Base-by-base conservation (phyloP, 176 grass and related monocot species). In the Cocos nucifera region DNA sequence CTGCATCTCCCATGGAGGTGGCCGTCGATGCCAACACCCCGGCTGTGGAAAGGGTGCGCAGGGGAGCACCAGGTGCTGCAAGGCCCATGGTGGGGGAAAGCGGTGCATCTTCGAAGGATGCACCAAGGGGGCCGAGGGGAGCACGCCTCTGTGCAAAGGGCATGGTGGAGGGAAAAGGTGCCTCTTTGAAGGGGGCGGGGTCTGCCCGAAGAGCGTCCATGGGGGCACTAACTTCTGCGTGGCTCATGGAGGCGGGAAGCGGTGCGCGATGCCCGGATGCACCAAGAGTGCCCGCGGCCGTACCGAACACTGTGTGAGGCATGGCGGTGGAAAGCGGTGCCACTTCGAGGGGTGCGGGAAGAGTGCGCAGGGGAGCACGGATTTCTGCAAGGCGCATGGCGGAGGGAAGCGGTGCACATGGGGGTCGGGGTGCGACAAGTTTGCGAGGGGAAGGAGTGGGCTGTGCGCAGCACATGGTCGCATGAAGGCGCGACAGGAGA, bases 1-100 rank as follows among this genome's bases (percentile, higher is more conserved):
- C 14, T 86, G 83, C 60, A 86, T 86, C 73, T 86, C 83, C 39
- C 83, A 86, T 81, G 83, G 83, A 5, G 83, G 83, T 35, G 83
- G 83, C 24, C 83, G 78, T 16, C 74, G 83, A 21, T 86, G 83
- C 27, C 83, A 86, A 23, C 78, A 66, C 49, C 69, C 78, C 0
- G 65, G 81, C 6, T 86, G 83, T 49, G 54, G 26, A 35, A 86
- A 81, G 26, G 83, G 83, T 27, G 78, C 83, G 57, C 83, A 86
- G 27, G 83, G 83, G 14, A 86, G 83, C 61, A 86, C 78, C 59
- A 53, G 77, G 70, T 86, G 81, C 39, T 86, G 83, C 65, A 86
- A 86, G 48, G 73, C 69, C 3, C 83, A 86, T 53, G 83, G 83
- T 30, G 83, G 83, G 1, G 83, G 83, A 24, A 86, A 81, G 69